phyloP scores from a whole-genome alignment of 257 asterid genomes.

The Sherardia arvensis region DNA sequence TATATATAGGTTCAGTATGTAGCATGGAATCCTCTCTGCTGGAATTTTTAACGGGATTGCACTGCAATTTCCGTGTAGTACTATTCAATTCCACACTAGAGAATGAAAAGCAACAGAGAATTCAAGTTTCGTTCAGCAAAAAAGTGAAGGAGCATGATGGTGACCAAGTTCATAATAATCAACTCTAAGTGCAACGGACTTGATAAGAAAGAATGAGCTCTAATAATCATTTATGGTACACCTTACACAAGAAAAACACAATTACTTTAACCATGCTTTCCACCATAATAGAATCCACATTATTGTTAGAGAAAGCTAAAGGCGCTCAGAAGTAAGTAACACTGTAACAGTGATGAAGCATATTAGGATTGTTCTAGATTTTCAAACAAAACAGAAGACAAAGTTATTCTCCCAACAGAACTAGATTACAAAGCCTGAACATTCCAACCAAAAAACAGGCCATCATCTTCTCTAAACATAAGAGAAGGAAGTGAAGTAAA shows the following conservation, averaged over 20 bases:
- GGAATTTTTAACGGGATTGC: neutral
- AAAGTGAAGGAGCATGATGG: neutral
- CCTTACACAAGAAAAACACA: no score
- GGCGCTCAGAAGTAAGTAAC: neutral
- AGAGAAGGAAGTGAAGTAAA: no score
- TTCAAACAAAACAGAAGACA: neutral
- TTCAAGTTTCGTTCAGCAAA: neutral
- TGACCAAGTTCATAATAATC: neutral
- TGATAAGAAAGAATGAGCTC: no score
- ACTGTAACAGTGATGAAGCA: neutral
- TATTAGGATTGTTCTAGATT: no score
- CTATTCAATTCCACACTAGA: neutral
- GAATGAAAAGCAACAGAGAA: neutral
- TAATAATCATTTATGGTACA: neutral
- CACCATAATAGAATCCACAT: neutral
- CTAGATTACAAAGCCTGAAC: neutral
- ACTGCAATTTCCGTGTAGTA: neutral
- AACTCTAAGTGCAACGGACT: neutral
- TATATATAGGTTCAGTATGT: conserved; percentile 5
- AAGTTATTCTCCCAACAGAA: neutral
- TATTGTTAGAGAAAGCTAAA: neutral
- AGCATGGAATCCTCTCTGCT: neutral
- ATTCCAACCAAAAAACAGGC: neutral
- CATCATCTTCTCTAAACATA: neutral
- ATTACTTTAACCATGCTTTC: neutral